Conservation (phyloP, 257 asterid genomes). For the Solanum ossicruentum region DNA sequence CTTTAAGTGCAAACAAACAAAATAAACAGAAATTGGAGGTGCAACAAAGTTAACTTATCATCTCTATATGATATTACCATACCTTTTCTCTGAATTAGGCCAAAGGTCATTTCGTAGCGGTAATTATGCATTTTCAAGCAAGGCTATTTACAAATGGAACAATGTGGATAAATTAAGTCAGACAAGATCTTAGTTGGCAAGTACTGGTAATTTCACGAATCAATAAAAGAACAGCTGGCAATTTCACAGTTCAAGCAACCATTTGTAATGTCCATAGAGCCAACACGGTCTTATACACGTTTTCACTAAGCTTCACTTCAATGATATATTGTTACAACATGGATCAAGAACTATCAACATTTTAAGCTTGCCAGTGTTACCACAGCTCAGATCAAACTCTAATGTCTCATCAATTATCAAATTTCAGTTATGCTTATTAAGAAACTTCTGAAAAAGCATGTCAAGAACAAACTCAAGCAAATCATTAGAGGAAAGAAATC, state of each 20-base stretch:
- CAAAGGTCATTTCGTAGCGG: neutral
- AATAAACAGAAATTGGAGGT: neutral
- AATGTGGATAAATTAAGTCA: neutral
- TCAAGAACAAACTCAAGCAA: neutral
- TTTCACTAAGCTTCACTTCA: neutral
- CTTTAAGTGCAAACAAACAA: neutral
- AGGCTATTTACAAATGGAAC: neutral
- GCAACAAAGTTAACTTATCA: neutral
- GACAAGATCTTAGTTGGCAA: neutral
- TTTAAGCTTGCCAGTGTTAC: neutral
- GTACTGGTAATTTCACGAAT: neutral
- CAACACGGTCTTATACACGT: neutral
- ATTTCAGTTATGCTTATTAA: neutral
- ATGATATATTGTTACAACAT: neutral
- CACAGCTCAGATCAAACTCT: neutral
- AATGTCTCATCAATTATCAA: neutral
- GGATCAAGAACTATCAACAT: neutral
- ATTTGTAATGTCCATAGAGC: neutral
- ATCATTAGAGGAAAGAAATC: neutral
- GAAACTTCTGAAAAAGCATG: neutral
- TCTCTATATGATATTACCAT: neutral
- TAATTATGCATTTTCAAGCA: neutral
- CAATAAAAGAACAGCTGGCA: neutral
- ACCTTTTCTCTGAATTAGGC: neutral
- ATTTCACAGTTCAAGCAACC: neutral